Evolutionary conservation across 2,329 filamentous ascomycete species (phyloP).

Genomic region (Calonectria fujianensis): DNA sequence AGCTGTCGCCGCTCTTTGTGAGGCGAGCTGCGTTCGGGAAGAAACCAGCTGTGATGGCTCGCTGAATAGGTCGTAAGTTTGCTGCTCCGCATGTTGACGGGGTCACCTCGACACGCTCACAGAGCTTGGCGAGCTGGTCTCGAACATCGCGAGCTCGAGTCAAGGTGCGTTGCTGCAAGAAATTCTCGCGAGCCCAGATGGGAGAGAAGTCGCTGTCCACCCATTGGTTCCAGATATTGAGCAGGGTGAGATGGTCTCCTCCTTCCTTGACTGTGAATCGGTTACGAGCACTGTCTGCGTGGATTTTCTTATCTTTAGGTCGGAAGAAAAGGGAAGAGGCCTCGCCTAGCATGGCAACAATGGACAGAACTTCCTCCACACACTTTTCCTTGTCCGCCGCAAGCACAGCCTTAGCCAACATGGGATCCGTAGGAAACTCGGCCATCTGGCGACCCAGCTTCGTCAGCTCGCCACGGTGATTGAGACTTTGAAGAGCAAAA

Average conservation of each 20-base stretch:
- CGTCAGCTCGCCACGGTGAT: conserved; percentile 91
- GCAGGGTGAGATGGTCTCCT: conserved; percentile 89
- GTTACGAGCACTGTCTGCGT: conserved; percentile 91
- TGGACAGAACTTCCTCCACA: conserved; percentile 92
- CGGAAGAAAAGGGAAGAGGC: conserved; percentile 93
- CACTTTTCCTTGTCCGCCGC: conserved; percentile 94
- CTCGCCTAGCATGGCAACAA: conserved; percentile 96
- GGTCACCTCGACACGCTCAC: conserved; percentile 92
- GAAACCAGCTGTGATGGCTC: conserved; percentile 92
- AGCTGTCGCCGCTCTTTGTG: conserved; percentile 88
- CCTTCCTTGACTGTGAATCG: conserved; percentile 94
- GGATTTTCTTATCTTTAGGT: conserved; percentile 97
- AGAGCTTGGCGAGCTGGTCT: conserved; percentile 93
- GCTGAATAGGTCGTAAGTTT: conserved; percentile 86
- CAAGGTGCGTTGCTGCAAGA: conserved; percentile 92
- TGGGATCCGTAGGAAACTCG: conserved; percentile 94
- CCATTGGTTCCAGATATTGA: conserved; percentile 98
- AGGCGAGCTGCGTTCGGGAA: conserved; percentile 94
- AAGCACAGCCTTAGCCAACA: conserved; percentile 91
- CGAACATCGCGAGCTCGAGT: conserved; percentile 92
- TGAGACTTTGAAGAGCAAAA: conserved; percentile 92
- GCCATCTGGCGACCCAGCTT: conserved; percentile 95
- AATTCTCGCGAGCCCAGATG: conserved; percentile 94
- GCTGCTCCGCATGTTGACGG: conserved; percentile 80
- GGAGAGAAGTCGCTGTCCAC: conserved; percentile 92